Evolutionary conservation across 2,329 filamentous ascomycete genomes (phyloP).

Genomic region (Exophiala sp.): DNA sequence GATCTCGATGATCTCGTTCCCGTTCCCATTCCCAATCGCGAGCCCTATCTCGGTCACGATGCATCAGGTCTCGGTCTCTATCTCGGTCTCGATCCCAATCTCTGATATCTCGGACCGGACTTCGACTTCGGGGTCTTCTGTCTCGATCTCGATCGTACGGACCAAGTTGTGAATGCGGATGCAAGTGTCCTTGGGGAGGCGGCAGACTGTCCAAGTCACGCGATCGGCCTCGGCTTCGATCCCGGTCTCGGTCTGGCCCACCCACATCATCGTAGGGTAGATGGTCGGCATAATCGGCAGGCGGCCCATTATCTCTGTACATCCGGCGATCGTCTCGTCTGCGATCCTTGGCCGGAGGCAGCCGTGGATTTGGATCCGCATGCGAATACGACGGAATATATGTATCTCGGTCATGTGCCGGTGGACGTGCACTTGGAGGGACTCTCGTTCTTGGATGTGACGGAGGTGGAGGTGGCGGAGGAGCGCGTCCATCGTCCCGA

Average conservation of each 20-base stretch:
- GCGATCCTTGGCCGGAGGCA: constrained; percentile 6
- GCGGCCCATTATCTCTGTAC: constrained; percentile 15
- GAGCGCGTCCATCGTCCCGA: constrained; percentile 25
- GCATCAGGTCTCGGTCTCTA: constrained; percentile 16
- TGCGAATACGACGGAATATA: constrained; percentile 29
- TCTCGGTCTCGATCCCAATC: constrained; percentile 22
- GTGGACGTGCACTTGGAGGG: constrained; percentile 5
- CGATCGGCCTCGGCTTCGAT: constrained; percentile 8
- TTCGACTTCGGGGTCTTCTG: constrained; percentile 23
- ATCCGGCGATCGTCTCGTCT: constrained; percentile 15
- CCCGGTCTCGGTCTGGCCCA: not conserved
- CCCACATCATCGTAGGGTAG: constrained; percentile 16
- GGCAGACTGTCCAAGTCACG: constrained; percentile 4
- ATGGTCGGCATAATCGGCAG: constrained; percentile 8
- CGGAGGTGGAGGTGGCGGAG: constrained; percentile 16
- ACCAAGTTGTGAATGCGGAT: constrained; percentile 7
- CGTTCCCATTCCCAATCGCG: constrained; percentile 1
- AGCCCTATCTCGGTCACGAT: constrained; percentile 6
- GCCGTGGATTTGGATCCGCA: constrained; percentile 20
- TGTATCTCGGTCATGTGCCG: constrained; percentile 25
- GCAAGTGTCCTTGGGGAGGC: not conserved
- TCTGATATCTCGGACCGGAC: constrained; percentile 18
- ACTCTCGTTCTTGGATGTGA: constrained; percentile 12
- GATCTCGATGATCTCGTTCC: constrained; percentile 14
- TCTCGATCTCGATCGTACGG: constrained; percentile 14